Evolutionary conservation across 495 filamentous ascomycete genomes (phyloP), one percentile per base, ranked within the genome.

Genomic region (Hypoxylon fragiforme): DNA sequence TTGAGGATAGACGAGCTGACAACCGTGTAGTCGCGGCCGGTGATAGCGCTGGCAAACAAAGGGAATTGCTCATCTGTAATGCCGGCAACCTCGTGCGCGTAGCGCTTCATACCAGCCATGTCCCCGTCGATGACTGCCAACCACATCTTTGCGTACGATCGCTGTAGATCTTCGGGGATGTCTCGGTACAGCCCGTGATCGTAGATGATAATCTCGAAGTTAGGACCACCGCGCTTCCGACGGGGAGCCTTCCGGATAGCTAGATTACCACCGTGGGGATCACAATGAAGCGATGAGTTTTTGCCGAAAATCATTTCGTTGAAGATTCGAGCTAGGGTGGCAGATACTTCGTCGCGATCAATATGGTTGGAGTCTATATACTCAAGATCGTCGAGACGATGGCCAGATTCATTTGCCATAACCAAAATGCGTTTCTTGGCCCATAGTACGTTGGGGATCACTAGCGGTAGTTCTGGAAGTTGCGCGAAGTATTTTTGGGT

Each of bases 301-400:
- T 85, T 83, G 21, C 94, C 92, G 61, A 99, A 99, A 50, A 99
- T 96, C 95, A 99, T 99, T 68, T 96, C 92, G 74, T 99, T 99
- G 80, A 99, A 99, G 48, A 97, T 92, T 39, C 85, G 84, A 2
- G 92, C 86, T 3, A 99, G 73, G 0, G 92, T 87, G 0, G 95
- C 94, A 5, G 92, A 95, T 18, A 99, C 95, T 72, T 99, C 95
- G 70, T 96, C 95, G 7, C 95, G 86, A 69, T 92, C 87, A 66
- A 99, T 97, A 44, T 81, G 77, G 69, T 94, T 88, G 7, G 81
- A 73, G 70, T 97, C 95, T 2, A 97, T 76, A 69, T 84, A 97
- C 7, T 78, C 82, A 2, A 97, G 82, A 66, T 99, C 91, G 64
- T 99, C 95, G 9, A 90, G 86, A 35, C 95, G 89, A 55, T 81